Evolutionary conservation across 1,139 yeast species (phyloP).

Genomic region (Yamadazyma triangularis): DNA sequence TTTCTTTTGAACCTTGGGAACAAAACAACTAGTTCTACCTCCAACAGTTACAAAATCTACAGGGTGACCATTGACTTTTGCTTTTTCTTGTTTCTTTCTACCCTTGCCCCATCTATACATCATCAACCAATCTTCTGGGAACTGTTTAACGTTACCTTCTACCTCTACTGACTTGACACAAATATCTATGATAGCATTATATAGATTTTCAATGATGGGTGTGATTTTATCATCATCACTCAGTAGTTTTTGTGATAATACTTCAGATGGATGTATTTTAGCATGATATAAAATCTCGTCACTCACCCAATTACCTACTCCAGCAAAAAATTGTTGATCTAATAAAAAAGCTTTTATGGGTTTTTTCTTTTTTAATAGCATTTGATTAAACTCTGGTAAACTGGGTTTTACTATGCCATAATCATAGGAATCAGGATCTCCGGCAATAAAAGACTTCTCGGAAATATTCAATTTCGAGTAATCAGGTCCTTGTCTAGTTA

Average conservation of each 20-base stretch:
- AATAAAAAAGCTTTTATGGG: constrained; percentile 51
- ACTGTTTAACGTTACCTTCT: constrained; percentile 46
- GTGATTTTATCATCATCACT: constrained; percentile 15
- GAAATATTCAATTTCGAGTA: constrained; percentile 27
- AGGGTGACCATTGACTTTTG: constrained; percentile 44
- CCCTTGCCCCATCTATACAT: constrained; percentile 62
- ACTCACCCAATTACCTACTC: constrained; percentile 66
- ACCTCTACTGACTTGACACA: constrained; percentile 45
- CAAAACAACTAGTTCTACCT: constrained; percentile 60
- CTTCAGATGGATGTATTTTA: constrained; percentile 42
- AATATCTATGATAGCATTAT: constrained; percentile 42
- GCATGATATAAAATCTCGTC: constrained; percentile 48
- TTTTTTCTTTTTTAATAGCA: constrained; percentile 34
- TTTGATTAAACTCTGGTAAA: constrained; percentile 26
- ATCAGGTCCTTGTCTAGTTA: constrained; percentile 53
- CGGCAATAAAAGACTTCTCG: constrained; percentile 20
- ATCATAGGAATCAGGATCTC: constrained; percentile 40
- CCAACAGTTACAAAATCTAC: constrained; percentile 58
- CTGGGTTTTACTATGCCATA: constrained; percentile 18
- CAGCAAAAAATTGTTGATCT: constrained; percentile 56
- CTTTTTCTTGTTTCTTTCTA: constrained; percentile 37
- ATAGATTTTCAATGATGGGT: constrained; percentile 27
- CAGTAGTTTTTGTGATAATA: constrained; percentile 25
- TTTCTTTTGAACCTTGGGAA: constrained; percentile 46
- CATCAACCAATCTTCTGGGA: constrained; percentile 62